phyloP scores from a whole-genome alignment of 2,329 filamentous ascomycete species.

The Xylaria sp. region DNA sequence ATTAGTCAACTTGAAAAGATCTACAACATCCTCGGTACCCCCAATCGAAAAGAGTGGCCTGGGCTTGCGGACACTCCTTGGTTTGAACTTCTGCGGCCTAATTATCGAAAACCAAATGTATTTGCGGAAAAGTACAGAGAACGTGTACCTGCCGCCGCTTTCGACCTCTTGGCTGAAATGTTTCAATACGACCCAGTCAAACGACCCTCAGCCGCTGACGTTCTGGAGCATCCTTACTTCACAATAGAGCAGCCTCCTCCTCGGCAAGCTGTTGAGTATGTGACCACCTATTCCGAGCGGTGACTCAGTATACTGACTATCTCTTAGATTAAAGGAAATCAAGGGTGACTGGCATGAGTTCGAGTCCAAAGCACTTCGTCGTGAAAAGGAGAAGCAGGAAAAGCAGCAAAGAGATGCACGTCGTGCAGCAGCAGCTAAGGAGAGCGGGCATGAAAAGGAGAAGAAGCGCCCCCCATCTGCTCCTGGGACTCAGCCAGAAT shows the following conservation, averaged over 20 bases:
- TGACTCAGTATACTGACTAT: conserved; percentile 48
- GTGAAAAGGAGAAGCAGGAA: conserved; percentile 85
- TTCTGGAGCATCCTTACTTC: conserved; percentile 91
- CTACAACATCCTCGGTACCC: conserved; percentile 91
- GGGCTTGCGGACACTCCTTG: conserved; percentile 93
- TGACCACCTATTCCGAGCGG: conserved; percentile 42
- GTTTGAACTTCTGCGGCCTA: conserved; percentile 91
- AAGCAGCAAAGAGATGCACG: conserved; percentile 67
- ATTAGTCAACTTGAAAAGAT: conserved; percentile 97
- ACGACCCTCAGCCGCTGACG: conserved; percentile 84
- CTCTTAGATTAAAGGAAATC: conserved; percentile 74
- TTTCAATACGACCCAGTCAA: conserved; percentile 89
- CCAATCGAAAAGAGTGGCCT: conserved; percentile 86
- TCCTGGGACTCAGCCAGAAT: conserved; percentile 43
- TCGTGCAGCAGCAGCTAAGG: conserved; percentile 56
- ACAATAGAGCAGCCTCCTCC: conserved; percentile 80
- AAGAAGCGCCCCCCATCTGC: conserved; percentile 45
- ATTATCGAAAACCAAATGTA: conserved; percentile 74
- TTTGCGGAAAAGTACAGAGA: conserved; percentile 88
- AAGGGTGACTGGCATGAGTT: conserved; percentile 99
- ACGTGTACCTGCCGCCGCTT: conserved; percentile 80
- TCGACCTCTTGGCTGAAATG: conserved; percentile 84
- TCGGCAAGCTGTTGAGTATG: conserved; percentile 83
- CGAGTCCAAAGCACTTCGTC: conserved; percentile 92
- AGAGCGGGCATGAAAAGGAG: conserved; percentile 50